A percentile compares a stretch with the other conserved stretches of the same genome.
phyloP scores from a whole-genome alignment of 352 stramenopile genomes.

The Blastocystis hominis region DNA sequence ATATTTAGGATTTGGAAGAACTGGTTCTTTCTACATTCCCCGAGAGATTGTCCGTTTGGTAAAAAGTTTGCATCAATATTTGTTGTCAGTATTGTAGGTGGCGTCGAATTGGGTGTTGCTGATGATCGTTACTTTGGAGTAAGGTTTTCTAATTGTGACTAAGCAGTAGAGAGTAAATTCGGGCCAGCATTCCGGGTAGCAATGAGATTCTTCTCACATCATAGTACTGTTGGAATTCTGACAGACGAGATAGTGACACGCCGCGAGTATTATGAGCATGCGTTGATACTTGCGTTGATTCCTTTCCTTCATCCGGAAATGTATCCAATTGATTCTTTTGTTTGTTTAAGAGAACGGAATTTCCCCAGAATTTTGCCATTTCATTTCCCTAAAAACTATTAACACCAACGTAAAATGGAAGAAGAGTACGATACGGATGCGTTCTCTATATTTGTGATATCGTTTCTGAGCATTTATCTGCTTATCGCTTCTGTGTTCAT shows the following conservation, averaged over 20 bases:
- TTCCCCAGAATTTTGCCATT: not conserved
- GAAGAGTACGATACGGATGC: constrained; percentile 30
- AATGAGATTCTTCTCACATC: no score
- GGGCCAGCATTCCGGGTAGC: not conserved
- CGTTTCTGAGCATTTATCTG: not conserved
- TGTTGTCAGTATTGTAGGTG: not conserved
- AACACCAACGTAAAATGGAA: not conserved
- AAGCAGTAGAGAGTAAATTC: not conserved
- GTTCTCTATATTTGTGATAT: constrained; percentile 1
- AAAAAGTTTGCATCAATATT: not conserved
- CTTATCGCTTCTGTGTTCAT: constrained; percentile 6
- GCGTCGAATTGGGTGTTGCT: not conserved
- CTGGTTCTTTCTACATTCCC: not conserved
- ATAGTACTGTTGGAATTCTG: not conserved
- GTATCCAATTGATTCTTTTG: not conserved
- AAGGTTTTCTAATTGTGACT: not conserved
- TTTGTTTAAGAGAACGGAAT: not conserved
- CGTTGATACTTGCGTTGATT: not conserved
- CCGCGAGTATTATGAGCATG: not conserved
- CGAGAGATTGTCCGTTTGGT: not conserved
- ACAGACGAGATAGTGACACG: not conserved
- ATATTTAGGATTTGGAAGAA: constrained; percentile 7
- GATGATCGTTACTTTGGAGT: not conserved
- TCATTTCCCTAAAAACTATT: not conserved
- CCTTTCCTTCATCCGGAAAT: not conserved